phyloP scores from a whole-genome alignment of 2,329 filamentous ascomycete genomes.

The Stemphylium lycopersici region DNA sequence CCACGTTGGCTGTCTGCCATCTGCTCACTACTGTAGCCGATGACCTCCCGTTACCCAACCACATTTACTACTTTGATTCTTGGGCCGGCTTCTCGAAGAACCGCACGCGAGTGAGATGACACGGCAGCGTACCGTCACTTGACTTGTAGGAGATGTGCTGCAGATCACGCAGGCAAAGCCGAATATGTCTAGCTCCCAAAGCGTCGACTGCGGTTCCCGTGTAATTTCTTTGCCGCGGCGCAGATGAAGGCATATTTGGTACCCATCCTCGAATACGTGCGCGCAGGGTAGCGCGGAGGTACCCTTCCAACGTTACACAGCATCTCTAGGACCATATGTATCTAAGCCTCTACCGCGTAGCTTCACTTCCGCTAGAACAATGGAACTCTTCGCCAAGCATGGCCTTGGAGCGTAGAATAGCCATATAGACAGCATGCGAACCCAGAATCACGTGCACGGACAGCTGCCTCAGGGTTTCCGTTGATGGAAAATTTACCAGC shows the following conservation, averaged over 20 bases:
- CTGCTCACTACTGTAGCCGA: conserved; percentile 28
- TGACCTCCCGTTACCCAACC: conserved; percentile 27
- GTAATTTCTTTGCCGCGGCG: conserved; percentile 8
- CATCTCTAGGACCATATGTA: conserved; percentile 1
- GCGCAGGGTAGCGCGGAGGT: no score
- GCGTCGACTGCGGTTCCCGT: background rate
- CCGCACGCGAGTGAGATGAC: conserved; percentile 27
- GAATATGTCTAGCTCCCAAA: conserved; percentile 1
- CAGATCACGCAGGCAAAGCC: conserved; percentile 3
- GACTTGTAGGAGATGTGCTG: background rate
- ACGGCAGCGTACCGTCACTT: conserved; percentile 8
- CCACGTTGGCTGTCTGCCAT: conserved; percentile 44
- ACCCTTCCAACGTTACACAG: background rate
- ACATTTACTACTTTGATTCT: conserved; percentile 6
- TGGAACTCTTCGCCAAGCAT: background rate
- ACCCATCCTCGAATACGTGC: background rate
- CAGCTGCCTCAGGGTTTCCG: conserved; percentile 30
- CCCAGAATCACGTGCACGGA: conserved; percentile 17
- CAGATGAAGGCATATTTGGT: background rate
- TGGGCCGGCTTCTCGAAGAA: conserved; percentile 30
- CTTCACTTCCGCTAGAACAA: conserved; percentile 8
- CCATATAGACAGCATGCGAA: conserved; percentile 1
- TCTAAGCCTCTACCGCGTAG: conserved; percentile 24
- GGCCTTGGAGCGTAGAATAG: conserved; percentile 2
- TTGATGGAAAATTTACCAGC: conserved; percentile 41